These are phyloP conservation scores for Spirogloea muscicola DNA, from an alignment of 139 green algal species.

Conservation along the genomic window DNA sequence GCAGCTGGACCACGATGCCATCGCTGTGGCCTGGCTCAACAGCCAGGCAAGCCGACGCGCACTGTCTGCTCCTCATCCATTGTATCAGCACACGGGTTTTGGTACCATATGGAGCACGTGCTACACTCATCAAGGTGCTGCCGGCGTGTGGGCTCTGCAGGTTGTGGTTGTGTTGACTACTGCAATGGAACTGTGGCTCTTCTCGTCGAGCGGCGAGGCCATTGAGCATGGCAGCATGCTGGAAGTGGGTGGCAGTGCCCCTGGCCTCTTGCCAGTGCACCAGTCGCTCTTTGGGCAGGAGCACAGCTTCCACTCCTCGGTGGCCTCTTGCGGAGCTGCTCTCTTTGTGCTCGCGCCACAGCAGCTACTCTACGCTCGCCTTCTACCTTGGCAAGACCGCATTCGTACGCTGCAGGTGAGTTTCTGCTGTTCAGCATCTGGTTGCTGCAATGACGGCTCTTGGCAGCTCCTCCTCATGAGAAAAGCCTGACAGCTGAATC, in stretches of 20 bases:
- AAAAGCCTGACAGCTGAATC: not conserved
- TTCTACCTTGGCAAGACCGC: slow-evolving; percentile 32
- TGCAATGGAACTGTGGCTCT: slow-evolving; percentile 15
- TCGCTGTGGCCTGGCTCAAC: slow-evolving; percentile 15
- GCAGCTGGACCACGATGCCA: slow-evolving; percentile 15
- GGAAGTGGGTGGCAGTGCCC: not conserved
- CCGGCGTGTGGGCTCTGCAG: slow-evolving; percentile 1
- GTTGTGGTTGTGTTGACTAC: slow-evolving; percentile 12
- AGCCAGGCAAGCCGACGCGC: not conserved
- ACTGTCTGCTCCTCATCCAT: not conserved
- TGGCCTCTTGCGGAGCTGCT: slow-evolving; percentile 18
- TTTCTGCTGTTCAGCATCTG: not conserved
- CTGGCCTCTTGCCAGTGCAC: not conserved
- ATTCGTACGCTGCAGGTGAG: slow-evolving; percentile 11
- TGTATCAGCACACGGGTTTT: not conserved
- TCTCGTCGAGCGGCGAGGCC: not conserved
- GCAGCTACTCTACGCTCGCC: not conserved
- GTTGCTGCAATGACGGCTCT: not conserved
- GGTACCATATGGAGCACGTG: not conserved
- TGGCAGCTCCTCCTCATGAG: not conserved
- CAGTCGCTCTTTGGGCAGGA: not conserved
- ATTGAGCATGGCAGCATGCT: not conserved
- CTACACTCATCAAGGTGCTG: not conserved
- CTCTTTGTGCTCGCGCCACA: slow-evolving; percentile 12
- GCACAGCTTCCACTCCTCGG: slow-evolving; percentile 30